phyloP scores from a whole-genome alignment of 352 stramenopile species.

The Phytophthora sp. region DNA sequence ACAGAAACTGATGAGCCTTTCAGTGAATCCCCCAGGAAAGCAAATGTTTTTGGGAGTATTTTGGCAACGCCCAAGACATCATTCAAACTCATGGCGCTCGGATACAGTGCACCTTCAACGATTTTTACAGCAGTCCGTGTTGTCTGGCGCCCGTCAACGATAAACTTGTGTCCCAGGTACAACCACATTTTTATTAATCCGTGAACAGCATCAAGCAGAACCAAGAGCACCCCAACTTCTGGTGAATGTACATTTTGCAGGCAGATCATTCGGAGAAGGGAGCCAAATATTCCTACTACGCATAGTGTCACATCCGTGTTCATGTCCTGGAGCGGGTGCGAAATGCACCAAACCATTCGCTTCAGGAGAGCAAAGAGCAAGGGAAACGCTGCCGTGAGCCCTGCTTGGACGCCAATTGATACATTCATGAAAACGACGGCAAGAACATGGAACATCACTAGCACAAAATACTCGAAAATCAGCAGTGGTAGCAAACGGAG shows the following conservation, averaged over 20 bases:
- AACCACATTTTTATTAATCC: slow-evolving; percentile 11
- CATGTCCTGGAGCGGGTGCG: slow-evolving; percentile 25
- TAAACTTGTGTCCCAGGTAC: slow-evolving; percentile 32
- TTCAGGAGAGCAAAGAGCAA: slow-evolving; percentile 19
- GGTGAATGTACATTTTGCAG: slow-evolving; percentile 20
- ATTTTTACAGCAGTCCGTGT: slow-evolving; percentile 27
- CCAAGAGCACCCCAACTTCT: slow-evolving; percentile 1
- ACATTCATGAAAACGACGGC: slow-evolving; percentile 23
- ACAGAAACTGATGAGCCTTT: background rate
- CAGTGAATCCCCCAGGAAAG: background rate
- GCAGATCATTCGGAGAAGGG: slow-evolving; percentile 32
- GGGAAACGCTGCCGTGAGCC: slow-evolving; percentile 15
- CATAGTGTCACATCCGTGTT: slow-evolving; percentile 32
- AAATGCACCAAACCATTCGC: slow-evolving; percentile 24
- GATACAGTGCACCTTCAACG: slow-evolving; percentile 10
- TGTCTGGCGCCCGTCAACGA: slow-evolving; percentile 12
- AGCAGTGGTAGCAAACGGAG: background rate
- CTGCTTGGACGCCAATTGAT: background rate
- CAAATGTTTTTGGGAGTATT: background rate
- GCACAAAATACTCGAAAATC: slow-evolving; percentile 8
- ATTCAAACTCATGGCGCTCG: background rate
- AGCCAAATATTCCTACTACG: slow-evolving; percentile 30
- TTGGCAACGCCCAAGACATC: slow-evolving; percentile 1
- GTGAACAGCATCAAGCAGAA: slow-evolving; percentile 15
- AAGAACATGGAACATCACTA: slow-evolving; percentile 24